Evolutionary conservation across 2,329 filamentous ascomycete genomes (phyloP).

Genomic region (Fusarium azukiicola): DNA sequence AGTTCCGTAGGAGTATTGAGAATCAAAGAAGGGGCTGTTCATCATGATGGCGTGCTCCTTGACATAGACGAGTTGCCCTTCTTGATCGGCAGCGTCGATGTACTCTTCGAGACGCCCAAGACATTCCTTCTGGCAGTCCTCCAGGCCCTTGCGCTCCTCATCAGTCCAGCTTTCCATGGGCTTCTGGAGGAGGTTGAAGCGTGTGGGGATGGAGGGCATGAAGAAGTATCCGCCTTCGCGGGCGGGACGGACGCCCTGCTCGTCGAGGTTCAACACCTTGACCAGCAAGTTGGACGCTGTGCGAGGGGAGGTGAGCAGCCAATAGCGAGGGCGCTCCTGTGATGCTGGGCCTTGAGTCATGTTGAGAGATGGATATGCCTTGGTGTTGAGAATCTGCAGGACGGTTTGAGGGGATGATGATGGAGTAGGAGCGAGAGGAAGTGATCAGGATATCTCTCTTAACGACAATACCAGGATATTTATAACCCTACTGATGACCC

Average conservation of each 20-base stretch:
- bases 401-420: background rate
- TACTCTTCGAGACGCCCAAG: slow-evolving; percentile 38
- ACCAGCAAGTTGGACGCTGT: slow-evolving; percentile 48
- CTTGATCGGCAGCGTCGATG: slow-evolving; percentile 35
- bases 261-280: slow-evolving; percentile 45
- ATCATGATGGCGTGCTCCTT: slow-evolving; percentile 45
- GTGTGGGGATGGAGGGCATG: slow-evolving; percentile 23
- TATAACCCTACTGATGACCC: background rate
- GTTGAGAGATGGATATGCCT: background rate
- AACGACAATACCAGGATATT: background rate
- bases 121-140: slow-evolving; percentile 24
- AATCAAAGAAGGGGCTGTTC: slow-evolving; percentile 35
- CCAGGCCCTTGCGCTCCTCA: slow-evolving; percentile 19
- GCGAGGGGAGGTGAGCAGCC: slow-evolving; percentile 44
- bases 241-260: slow-evolving; percentile 43
- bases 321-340: slow-evolving; percentile 35
- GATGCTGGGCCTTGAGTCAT: slow-evolving; percentile 38
- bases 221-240: slow-evolving; percentile 46
- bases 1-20: slow-evolving; percentile 6
- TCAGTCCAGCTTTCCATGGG: slow-evolving; percentile 40
- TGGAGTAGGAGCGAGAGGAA: too few relatives aligned
- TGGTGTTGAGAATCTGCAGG: background rate
- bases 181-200: slow-evolving; percentile 23
- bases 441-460: too few relatives aligned
- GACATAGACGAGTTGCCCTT: slow-evolving; percentile 35